A percentile compares a stretch with the other conserved stretches of the same genome.
These are phyloP conservation scores for Solanum aculeatissimum DNA, from an alignment of 305 asterid genomes.

Conservation along the genomic window DNA sequence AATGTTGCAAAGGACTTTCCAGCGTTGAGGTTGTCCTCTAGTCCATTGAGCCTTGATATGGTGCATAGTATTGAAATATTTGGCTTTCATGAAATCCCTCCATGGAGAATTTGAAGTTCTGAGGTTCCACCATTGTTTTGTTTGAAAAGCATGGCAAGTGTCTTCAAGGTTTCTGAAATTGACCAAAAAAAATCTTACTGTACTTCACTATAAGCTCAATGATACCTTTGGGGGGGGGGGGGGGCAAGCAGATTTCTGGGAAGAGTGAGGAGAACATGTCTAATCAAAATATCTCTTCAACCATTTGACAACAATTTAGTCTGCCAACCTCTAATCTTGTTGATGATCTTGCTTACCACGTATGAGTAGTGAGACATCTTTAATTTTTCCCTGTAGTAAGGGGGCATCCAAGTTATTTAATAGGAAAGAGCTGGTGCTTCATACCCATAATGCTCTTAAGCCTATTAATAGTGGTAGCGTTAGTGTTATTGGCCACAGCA, in stretches of 20 bases:
- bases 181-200: neutral
- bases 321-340: neutral
- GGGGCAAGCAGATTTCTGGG: neutral
- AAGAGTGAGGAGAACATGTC: neutral
- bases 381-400: neutral
- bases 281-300: neutral
- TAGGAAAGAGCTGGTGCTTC: neutral
- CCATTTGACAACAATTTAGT: neutral
- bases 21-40: neutral
- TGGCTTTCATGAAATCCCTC: too few species aligned
- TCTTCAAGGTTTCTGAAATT: neutral
- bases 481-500: too few species aligned
- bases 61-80: too few species aligned
- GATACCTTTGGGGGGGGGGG: neutral
- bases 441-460: neutral
- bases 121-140: neutral
- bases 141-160: neutral
- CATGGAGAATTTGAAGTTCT: too few species aligned
- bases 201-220: neutral
- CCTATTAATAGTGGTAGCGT: neutral
- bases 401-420: neutral
- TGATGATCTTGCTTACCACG: neutral
- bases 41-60: too few species aligned
- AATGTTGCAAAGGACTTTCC: neutral
- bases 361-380: too few species aligned